Base-by-base conservation (phyloP, 83 land plant species). In the Diphasiastrum complanatum region DNA sequence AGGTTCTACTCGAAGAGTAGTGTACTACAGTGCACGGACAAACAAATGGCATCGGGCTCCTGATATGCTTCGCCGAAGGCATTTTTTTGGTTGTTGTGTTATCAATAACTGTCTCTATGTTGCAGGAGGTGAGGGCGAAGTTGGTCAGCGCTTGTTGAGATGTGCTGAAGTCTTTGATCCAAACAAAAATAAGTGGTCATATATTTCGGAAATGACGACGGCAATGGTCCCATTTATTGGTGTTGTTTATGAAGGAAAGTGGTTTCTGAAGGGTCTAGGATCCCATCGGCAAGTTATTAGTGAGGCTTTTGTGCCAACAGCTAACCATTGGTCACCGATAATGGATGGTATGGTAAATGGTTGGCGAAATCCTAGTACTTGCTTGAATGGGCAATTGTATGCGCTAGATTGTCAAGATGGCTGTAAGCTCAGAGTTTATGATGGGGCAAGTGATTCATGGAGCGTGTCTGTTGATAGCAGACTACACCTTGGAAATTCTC, bases 31-130 rank as follows among this genome's bases (percentile, higher is more conserved):
- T 69, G 83, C 89, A 2, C 47, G 89, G 30, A 85, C 89, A 1
- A 82, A 85, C 61, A 85, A 77, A 47, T 85, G 89, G 89, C 89
- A 85, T 57, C 78, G 86, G 5, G 89, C 89, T 41, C 89, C 86
- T 10, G 89, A 85, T 26, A 85, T 85, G 89, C 67, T 79, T 4
- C 63, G 89, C 43, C 51, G 83, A 22, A 61, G 89, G 11, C 86
- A 82, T 50, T 82, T 82, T 63, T 82, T 79, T 60, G 89, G 89
- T 5, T 76, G 76, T 4, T 85, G 89, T 67, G 89, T 85, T 14
- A 85, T 85, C 23, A 85, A 85, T 65, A 85, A 85, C 41, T 82
- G 89, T 47, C 60, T 85, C 47, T 85, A 79, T 63, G 89, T 85
- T 11, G 89, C 89, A 11, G 89, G 89, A 40, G 89, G 89, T 12